Base-by-base conservation (phyloP, 495 filamentous ascomycete genomes). In the Aspergillus hancockii region DNA sequence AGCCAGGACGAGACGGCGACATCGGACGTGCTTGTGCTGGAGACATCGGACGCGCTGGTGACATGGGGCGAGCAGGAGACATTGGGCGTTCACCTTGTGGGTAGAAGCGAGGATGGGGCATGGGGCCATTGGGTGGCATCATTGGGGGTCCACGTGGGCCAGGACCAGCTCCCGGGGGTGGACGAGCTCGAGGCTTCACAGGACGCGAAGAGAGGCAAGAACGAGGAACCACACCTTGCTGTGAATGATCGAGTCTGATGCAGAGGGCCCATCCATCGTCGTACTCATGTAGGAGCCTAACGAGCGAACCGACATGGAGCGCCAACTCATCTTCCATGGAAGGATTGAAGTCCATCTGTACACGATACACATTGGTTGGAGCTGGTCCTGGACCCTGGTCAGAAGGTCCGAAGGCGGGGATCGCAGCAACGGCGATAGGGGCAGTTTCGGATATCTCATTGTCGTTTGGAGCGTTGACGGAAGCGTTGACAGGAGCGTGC, bases 221-320 rank as follows among this genome's bases (percentile, higher is more conserved):
- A 34, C 94, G 86, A 19, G 94, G 94, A 55, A 87, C 91, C 51
- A 98, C 95, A 73, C 94, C 94, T 76, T 97, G 92, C 63, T 89
- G 82, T 45, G 91, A 91, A 51, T 91, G 88, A 73, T 98, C 93
- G 49, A 98, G 85, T 60, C 90, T 89, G 66, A 89, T 86, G 73
- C 94, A 98, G 53, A 97, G 89, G 63, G 93, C 90, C 94, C 94
- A 99, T 69, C 94, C 94, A 79, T 99, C 94, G 70, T 99, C 95
- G 71, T 98, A 99, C 72, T 97, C 93, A 63, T 98, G 92, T 36
- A 98, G 72, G 60, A 99, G 78, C 54, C 93, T 82, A 30, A 98
- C 89, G 4, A 99, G 80, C 55, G 91, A 84, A 62, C 94, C 94
- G 47, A 86, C 80, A 43, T 75, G 81, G 12, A 99, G 83, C 45